Base-by-base conservation (phyloP, 192 early-diverging fungal species). In the Mortierella antarctica region DNA sequence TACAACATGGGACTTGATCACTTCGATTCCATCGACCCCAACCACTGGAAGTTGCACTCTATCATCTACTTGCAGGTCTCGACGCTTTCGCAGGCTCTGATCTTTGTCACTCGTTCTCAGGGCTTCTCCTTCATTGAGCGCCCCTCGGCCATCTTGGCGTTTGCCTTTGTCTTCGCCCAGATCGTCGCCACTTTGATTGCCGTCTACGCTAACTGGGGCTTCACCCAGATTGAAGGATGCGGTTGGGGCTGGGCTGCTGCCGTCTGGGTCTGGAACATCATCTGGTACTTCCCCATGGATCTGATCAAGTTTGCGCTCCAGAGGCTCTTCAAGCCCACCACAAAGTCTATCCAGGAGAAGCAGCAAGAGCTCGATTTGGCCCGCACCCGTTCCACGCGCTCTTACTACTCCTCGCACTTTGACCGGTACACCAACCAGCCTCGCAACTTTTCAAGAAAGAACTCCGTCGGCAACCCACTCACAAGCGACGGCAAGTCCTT, bases 1-100 rank as follows among this genome's bases (percentile, higher is more conserved):
- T 86, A 89, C 79, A 76, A 86, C 76, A 87, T 90, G 80, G 88
- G 89, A 72, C 86, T 88, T 60, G 62, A 81, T 54, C 65, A 71
- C 55, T 86, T 83, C 23, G 81, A 84, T 46, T 46, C 55, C 31
- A 8, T 6, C 20, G 84, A 84, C 70, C 18, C 74, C 57, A 92
- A 94, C 87, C 83, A 93, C 80, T 83, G 74, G 67, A 84, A 88
- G 60, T 63, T 90, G 58, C 92, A 94, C 85, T 91, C 93, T 67
- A 84, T 94, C 73, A 89, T 94, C 84, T 94, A 94, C 85, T 82
- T 94, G 61, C 92, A 94, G 82, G 91, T 94, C 39, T 93, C 93
- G 49, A 92, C 90, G 67, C 85, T 91, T 62, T 92, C 93, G 74
- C 93, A 94, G 84, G 91, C 83, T 59, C 87, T 94, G 70, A 94